phyloP scores from a whole-genome alignment of 176 grass and related monocot genomes.

The Bromus sterilis region DNA sequence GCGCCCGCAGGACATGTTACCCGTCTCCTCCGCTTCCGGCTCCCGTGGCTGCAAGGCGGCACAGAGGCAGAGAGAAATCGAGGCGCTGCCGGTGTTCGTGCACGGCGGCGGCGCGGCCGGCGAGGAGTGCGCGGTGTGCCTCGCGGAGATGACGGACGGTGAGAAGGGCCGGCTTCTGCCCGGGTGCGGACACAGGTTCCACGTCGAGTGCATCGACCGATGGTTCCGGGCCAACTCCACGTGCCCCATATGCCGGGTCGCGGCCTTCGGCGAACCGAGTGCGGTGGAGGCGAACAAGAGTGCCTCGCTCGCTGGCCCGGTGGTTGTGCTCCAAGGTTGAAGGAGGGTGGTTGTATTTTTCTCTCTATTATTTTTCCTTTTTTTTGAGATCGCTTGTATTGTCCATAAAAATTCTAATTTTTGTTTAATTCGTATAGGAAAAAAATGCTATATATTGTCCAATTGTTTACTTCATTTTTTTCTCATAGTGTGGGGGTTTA shows the following conservation, averaged over 20 bases:
- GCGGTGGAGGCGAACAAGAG: neutral
- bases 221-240: conserved; percentile 40
- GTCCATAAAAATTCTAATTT: neutral
- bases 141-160: conserved; percentile 34
- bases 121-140: conserved; percentile 56
- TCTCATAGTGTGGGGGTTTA: too few relatives aligned
- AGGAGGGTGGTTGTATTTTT: neutral
- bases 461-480: too few relatives aligned
- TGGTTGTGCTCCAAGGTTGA: conserved; percentile 1
- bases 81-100: conserved; percentile 35
- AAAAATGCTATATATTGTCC: neutral
- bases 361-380: neutral
- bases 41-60: neutral
- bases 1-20: conserved; percentile 33
- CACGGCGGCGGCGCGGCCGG: neutral
- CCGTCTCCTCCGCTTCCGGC: neutral
- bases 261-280: neutral
- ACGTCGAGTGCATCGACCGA: conserved; percentile 49
- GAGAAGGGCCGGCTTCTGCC: conserved; percentile 42
- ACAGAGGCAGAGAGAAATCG: neutral
- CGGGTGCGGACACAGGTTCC: conserved; percentile 51
- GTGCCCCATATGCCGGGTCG: conserved; percentile 50
- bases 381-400: neutral
- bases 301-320: neutral
- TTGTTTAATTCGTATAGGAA: neutral